Percentiles rank a stretch among this genome's conserved stretches.
phyloP scores from a whole-genome alignment of 2,329 filamentous ascomycete species.

The Falciphora oryzae region DNA sequence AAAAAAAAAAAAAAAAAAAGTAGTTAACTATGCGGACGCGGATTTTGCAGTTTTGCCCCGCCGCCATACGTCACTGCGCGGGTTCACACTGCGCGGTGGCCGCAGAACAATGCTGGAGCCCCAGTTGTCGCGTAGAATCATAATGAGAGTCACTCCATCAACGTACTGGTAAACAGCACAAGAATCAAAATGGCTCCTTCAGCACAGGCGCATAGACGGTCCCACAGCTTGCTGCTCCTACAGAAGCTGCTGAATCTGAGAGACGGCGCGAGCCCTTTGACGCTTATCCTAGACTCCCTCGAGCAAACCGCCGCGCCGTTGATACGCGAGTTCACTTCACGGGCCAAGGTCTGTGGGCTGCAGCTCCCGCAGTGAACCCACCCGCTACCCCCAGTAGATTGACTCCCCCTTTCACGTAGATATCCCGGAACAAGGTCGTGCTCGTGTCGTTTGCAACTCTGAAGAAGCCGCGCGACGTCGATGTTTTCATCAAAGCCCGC shows the following conservation, averaged over 20 bases:
- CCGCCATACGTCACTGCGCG: too few relatives aligned
- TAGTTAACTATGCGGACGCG: too few relatives aligned
- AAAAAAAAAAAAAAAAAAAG: too few relatives aligned
- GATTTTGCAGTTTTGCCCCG: too few relatives aligned
- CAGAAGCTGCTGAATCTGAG: constrained; percentile 23
- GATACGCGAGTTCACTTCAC: constrained; percentile 64
- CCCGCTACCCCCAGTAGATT: not conserved
- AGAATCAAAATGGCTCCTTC: constrained; percentile 17
- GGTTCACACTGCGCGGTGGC: too few relatives aligned
- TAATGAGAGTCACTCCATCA: not conserved
- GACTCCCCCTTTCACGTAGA: constrained; percentile 28
- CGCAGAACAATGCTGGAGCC: not conserved
- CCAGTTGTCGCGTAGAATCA: not conserved
- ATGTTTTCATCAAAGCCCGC: constrained; percentile 61
- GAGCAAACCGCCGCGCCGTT: constrained; percentile 73
- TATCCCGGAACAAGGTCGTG: constrained; percentile 63
- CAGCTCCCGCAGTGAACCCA: too few relatives aligned
- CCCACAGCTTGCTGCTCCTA: constrained; percentile 22
- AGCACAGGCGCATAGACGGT: constrained; percentile 18
- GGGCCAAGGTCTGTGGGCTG: constrained; percentile 57
- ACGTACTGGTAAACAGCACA: not conserved
- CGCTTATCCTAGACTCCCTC: constrained; percentile 75
- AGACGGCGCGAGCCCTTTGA: constrained; percentile 69
- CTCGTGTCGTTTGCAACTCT: constrained; percentile 75
- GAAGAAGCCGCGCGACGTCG: constrained; percentile 55